Base-by-base conservation (phyloP, 176 grass and related monocot genomes). In the Hyparrhenia diplandra region DNA sequence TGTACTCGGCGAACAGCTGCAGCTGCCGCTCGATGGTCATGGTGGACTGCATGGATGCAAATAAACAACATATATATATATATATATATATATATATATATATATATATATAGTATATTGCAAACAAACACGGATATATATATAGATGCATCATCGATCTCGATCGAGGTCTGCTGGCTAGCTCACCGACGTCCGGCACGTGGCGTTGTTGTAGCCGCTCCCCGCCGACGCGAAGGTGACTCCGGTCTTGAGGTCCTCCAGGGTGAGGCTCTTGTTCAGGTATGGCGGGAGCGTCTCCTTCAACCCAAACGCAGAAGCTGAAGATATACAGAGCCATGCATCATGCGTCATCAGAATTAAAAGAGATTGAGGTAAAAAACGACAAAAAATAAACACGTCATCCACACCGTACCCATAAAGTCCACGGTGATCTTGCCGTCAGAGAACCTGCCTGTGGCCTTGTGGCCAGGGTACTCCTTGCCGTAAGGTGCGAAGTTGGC, bases 1-100 rank as follows among this genome's bases (percentile, higher is more conserved):
- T 94, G 78, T 97, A 97, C 84, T 97, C 89, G 21, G 14, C 14
- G 66, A 94, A 94, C 84, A 97, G 45, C 51, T 88, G 47, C 57
- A 92, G 72, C 74, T 92, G 86, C 61, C 18, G 81, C 84, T 92
- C 73, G 64, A 92, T 71, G 32, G 90, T 71, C 82, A 92, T 20
- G 46, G 76, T 49, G 34, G 76, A 59, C 90, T 91, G 75, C 23
- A 34, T 20, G 29, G 16, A 66, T 58, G 21, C 21, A n/a, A n/a
- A n/a, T n/a, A 58, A 21, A 54, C 51, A 54, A 17, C n/a, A 76
- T 18, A 41, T 35, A 40, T 16, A 28, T n/a, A n/a, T n/a, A n/a
- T n/a, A n/a, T n/a, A n/a, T n/a, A n/a, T n/a, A n/a, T n/a, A n/a
- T n/a, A n/a, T n/a, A n/a, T n/a, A n/a, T n/a, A n/a, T n/a, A n/a